These are phyloP conservation scores for Pisolithus marmoratus DNA, from an alignment of 768 basidiomycete genomes.

Conservation along the genomic window DNA sequence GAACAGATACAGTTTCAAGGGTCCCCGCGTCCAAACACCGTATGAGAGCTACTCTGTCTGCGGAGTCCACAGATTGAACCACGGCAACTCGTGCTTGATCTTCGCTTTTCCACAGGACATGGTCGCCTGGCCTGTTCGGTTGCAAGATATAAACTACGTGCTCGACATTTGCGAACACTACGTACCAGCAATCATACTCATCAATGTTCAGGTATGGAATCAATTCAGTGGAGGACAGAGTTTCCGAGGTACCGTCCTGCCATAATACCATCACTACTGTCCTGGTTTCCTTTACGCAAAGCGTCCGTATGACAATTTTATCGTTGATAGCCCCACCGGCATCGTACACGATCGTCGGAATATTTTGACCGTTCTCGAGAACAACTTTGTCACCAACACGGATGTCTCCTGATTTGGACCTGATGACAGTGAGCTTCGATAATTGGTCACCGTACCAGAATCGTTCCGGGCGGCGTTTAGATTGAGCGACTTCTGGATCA, in stretches of 20 bases:
- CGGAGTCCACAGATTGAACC: slow-evolving; percentile 72
- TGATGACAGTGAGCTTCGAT: slow-evolving; percentile 55
- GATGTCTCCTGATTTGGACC: slow-evolving; percentile 58
- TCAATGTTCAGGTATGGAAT: slow-evolving; percentile 85
- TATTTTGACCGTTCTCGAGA: slow-evolving; percentile 43
- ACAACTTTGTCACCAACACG: slow-evolving; percentile 69
- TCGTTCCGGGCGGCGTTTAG: slow-evolving; percentile 58
- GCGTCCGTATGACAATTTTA: slow-evolving; percentile 47
- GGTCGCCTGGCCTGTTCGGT: slow-evolving; percentile 76
- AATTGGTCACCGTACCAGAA: slow-evolving; percentile 73
- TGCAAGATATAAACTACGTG: slow-evolving; percentile 5
- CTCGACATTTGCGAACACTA: background rate
- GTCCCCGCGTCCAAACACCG: slow-evolving; percentile 48
- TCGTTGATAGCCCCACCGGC: slow-evolving; percentile 40
- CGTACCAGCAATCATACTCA: slow-evolving; percentile 88
- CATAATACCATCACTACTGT: slow-evolving; percentile 73
- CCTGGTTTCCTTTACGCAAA: slow-evolving; percentile 63
- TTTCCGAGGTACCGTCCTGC: slow-evolving; percentile 79
- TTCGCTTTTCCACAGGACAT: slow-evolving; percentile 80
- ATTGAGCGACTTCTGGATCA: slow-evolving; percentile 47
- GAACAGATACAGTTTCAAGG: slow-evolving; percentile 66
- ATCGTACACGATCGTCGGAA: slow-evolving; percentile 60
- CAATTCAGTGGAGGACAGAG: slow-evolving; percentile 52
- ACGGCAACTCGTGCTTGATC: slow-evolving; percentile 60
- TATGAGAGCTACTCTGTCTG: slow-evolving; percentile 65